phyloP scores from a whole-genome alignment of 179 eudicot species.

The Silene vulgaris region DNA sequence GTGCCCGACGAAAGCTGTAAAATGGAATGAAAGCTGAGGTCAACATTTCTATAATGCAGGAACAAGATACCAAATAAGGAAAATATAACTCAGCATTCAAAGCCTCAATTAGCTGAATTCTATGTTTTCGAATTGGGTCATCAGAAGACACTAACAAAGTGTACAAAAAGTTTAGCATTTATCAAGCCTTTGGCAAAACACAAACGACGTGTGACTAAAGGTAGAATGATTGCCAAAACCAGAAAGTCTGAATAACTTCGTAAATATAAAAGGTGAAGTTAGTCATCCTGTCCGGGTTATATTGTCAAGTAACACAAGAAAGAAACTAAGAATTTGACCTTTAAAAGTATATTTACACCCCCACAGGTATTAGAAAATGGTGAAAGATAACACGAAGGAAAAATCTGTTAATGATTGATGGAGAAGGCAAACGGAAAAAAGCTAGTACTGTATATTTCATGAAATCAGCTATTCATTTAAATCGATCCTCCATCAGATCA shows the following conservation, averaged over 20 bases:
- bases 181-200: background rate
- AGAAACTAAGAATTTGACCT: background rate
- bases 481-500: background rate
- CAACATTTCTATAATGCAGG: background rate
- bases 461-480: background rate
- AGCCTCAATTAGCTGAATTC: background rate
- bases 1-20: slow-evolving; percentile 21
- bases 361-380: background rate
- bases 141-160: background rate
- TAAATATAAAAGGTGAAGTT: background rate
- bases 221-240: background rate
- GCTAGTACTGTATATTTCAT: background rate
- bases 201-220: background rate
- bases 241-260: background rate
- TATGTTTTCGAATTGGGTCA: background rate
- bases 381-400: background rate
- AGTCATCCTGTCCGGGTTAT: background rate
- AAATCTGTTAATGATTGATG: background rate
- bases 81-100: background rate
- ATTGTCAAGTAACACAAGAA: background rate
- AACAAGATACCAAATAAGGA: slow-evolving; percentile 9
- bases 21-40: slow-evolving; percentile 12
- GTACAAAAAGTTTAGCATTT: background rate
- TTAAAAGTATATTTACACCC: background rate
- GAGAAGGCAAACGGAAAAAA: background rate